phyloP scores from a whole-genome alignment of 345 rosid species.

The Isatis tinctoria region DNA sequence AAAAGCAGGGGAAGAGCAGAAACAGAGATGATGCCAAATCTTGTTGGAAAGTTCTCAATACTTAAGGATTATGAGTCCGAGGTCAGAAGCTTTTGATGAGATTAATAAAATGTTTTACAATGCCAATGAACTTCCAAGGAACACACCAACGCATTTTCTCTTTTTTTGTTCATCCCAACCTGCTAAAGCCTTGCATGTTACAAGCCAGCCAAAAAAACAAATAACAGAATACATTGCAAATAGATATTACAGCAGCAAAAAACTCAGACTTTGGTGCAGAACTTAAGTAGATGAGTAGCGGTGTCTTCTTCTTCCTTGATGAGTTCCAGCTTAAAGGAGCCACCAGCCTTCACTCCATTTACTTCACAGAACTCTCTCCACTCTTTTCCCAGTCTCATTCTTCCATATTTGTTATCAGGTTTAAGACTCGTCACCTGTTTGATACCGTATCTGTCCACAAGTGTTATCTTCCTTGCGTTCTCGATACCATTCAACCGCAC shows the following conservation, averaged over 20 bases:
- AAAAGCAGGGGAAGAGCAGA: neutral
- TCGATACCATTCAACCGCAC: neutral
- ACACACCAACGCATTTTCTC: neutral
- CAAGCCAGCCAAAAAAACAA: neutral
- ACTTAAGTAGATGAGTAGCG: neutral
- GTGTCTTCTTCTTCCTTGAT: neutral
- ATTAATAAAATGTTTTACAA: neutral
- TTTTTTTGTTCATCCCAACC: neutral
- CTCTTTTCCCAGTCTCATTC: conserved; percentile 10
- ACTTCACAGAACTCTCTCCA: conserved; percentile 16
- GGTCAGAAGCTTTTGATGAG: neutral
- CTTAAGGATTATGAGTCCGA: neutral
- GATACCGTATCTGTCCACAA: neutral
- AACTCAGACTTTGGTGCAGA: neutral
- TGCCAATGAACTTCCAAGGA: neutral
- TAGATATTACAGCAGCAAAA: neutral
- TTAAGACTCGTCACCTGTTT: neutral
- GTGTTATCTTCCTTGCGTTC: neutral
- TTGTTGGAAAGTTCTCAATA: neutral
- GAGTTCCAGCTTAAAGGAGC: conserved; percentile 10
- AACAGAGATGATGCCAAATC: neutral
- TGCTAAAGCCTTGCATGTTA: neutral
- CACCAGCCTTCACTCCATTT: conserved; percentile 5
- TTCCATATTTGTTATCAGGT: neutral
- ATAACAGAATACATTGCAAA: neutral